Evolutionary conservation across 2,329 filamentous ascomycete species (phyloP), one percentile per base, ranked within the genome.

Genomic region (Cytospora mali): DNA sequence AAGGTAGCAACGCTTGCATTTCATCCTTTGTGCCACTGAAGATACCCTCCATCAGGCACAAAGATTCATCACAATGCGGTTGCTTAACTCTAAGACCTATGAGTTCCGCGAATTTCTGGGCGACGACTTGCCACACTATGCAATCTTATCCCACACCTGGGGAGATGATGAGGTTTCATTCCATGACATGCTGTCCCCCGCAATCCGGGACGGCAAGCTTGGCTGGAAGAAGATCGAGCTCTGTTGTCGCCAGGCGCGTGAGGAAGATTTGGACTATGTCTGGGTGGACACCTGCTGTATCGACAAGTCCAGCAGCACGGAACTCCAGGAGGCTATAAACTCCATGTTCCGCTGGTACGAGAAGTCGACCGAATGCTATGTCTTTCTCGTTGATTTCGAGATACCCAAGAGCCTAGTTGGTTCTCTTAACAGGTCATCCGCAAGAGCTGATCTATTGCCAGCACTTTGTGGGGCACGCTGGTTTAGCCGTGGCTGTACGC

Each of bases 401-500:
- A 7, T 39, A 18, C 35, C 16, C 16, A 4, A 11, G 5, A 3
- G 31, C 31, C 31, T 13, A 13, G n/a, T n/a, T n/a, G 31, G 31
- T 3, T 3, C 9, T 7, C 31, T 13, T 13, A n/a, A n/a, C n/a
- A n/a, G n/a, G n/a, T n/a, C n/a, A n/a, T n/a, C n/a, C n/a, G n/a
- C n/a, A n/a, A n/a, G n/a, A n/a, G 10, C 31, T 6, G 6, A 33
- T 33, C 9, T 3, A 9, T 6, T n/a, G 35, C n/a, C 7, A 18
- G n/a, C 1, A 11, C 1, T 6, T 4, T 18, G n/a, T 5, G 1
- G 16, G n/a, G 16, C 18, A 5, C 46, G 6, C 33, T 58, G 33
- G 55, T 66, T 61, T 61, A 68, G 54, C 49, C 29, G 54, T 46
- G 68, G 33, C 62, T 63, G 4, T 29, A 29, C 16, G 16, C 49